phyloP scores from a whole-genome alignment of 306 rosid genomes.

The Prunus armeniaca region DNA sequence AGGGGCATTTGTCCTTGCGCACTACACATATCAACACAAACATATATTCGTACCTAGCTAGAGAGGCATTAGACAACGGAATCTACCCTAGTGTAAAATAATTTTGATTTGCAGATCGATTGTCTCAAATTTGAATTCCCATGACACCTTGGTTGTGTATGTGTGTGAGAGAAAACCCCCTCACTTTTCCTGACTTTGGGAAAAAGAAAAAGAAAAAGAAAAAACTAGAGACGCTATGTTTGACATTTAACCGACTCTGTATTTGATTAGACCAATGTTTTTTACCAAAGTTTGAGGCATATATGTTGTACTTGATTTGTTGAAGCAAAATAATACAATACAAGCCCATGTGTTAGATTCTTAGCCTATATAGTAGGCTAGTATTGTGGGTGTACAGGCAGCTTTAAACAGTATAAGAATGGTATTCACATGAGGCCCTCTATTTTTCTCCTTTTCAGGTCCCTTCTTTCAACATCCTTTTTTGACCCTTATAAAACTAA shows the following conservation, averaged over 20 bases:
- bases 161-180: no score
- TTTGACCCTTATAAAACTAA: neutral
- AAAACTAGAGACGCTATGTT: neutral
- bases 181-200: no score
- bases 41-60: no score
- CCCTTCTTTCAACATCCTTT: neutral
- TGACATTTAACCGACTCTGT: neutral
- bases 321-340: slow-evolving; percentile 33
- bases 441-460: slow-evolving; percentile 24
- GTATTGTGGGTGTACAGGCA: slow-evolving; percentile 23
- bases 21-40: slow-evolving; percentile 10
- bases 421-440: slow-evolving; percentile 56
- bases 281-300: slow-evolving; percentile 23
- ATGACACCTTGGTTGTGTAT: fast-evolving
- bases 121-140: no score
- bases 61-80: no score
- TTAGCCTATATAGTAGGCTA: slow-evolving; percentile 41
- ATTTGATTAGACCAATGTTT: neutral
- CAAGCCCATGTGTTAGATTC: slow-evolving; percentile 87
- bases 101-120: fast-evolving
- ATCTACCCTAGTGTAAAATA: no score
- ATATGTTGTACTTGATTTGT: slow-evolving; percentile 57
- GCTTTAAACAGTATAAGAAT: slow-evolving; percentile 49
- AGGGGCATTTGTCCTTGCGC: slow-evolving; percentile 1
- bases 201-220: neutral